Base-by-base conservation (phyloP, 192 early-diverging fungal species). In the Umbelopsis sp. region DNA sequence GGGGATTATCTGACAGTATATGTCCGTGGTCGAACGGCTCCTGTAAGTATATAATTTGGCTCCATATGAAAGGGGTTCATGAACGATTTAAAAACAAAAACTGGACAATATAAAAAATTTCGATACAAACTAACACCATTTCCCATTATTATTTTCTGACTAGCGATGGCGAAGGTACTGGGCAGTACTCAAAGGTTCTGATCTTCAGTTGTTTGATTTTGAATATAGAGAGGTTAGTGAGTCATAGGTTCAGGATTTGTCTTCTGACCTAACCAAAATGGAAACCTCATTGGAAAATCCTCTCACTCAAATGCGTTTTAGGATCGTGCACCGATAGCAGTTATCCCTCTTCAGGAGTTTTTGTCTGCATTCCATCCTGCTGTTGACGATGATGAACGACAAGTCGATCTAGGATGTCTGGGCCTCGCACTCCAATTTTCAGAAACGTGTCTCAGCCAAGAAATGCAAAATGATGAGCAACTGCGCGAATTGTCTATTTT, bases 161-260 rank as follows among this genome's bases (percentile, higher is more conserved):
- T 36, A 78, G 77, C 43, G 72, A 66, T 71, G 66, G 65, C 62
- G 74, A 49, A 36, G 77, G 21, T 78, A 74, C 67, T 78, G 77
- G 77, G 72, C 69, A 22, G 69, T 78, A 65, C 24, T 78, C 24
- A 50, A 71, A 24, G 77, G 73, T 34, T 49, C 70, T 22, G 53
- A 70, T 41, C 65, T 78, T 38, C 62, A 71, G 21, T 36, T 78
- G 24, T 74, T 71, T 71, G 77, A 78, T 65, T 78, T 78, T 78
- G 77, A 78, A 66, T 78, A 73, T 25, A 74, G 65, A 71, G 72
- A 78, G 53, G 77, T 78, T 54, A 59, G 36, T 36, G 45, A 34
- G 31, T 62, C 56, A 62, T 20, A 26, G 22, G 56, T 20, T 34
- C 12, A 9, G 0, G 2, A 1, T 29, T 62, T 22, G 29, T 62